phyloP scores from a whole-genome alignment of 1,284 basidiomycete species.

The Ceraceosorus guamensis region DNA sequence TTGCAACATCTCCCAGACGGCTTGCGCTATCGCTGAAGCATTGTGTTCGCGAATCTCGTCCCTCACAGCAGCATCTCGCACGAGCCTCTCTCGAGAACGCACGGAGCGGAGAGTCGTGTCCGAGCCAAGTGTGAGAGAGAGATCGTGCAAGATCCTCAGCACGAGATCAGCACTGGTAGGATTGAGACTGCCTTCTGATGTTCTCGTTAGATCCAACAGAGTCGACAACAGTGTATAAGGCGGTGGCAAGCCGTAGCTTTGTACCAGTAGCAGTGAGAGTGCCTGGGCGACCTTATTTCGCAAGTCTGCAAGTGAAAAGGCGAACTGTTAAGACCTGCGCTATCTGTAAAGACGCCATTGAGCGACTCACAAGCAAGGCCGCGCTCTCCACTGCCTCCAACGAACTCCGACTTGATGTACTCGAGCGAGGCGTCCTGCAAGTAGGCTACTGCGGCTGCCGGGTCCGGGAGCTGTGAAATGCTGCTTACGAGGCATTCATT shows the following conservation, averaged over 20 bases:
- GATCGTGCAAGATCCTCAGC: constrained; percentile 42
- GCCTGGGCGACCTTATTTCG: constrained; percentile 98
- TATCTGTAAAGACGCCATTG: neutral
- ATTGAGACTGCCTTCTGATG: constrained; percentile 77
- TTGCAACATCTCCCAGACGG: constrained; percentile 73
- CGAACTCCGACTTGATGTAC: constrained; percentile 42
- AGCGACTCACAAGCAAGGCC: constrained; percentile 23
- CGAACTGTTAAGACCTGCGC: neutral
- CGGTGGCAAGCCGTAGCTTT: constrained; percentile 76
- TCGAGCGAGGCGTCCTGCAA: constrained; percentile 40
- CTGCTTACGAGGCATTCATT: neutral
- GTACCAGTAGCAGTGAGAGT: constrained; percentile 86
- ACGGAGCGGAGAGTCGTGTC: constrained; percentile 43
- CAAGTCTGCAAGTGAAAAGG: constrained; percentile 58
- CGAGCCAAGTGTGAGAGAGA: constrained; percentile 44
- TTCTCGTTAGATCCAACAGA: constrained; percentile 44
- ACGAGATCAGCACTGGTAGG: constrained; percentile 70
- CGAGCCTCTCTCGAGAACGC: constrained; percentile 38
- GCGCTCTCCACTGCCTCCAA: constrained; percentile 33
- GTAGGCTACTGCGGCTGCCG: constrained; percentile 31
- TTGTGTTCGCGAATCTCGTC: constrained; percentile 52
- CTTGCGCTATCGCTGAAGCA: constrained; percentile 76
- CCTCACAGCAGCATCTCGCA: constrained; percentile 42
- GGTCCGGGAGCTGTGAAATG: constrained; percentile 21
- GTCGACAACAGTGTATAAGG: constrained; percentile 65